phyloP scores from a whole-genome alignment of 208 protist species.

The Balamuthia mandrillaris region DNA sequence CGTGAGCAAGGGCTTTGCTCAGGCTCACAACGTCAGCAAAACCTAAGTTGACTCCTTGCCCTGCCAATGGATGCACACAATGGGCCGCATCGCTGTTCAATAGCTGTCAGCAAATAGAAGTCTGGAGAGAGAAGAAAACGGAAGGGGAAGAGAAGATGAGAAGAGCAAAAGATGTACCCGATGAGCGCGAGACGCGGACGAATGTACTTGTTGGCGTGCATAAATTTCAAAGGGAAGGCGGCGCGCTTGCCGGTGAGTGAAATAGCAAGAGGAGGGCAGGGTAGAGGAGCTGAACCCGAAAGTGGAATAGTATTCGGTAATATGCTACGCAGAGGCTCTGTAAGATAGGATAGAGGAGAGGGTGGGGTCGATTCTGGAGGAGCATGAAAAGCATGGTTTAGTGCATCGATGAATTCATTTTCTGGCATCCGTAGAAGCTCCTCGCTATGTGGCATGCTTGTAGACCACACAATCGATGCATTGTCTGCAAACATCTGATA shows the following conservation, averaged over 20 bases:
- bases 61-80: constrained; percentile 85
- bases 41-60: constrained; percentile 86
- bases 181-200: constrained; percentile 23
- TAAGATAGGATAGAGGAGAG: not conserved
- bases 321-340: no score
- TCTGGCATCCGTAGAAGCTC: not conserved
- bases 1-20: not conserved
- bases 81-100: constrained; percentile 80
- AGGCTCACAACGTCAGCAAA: constrained; percentile 72
- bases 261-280: not conserved
- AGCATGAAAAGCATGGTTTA: constrained; percentile 35
- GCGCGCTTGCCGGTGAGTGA: not conserved
- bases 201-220: constrained; percentile 39
- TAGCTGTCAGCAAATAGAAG: no score
- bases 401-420: constrained; percentile 17
- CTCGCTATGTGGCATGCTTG: constrained; percentile 14
- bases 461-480: constrained; percentile 47
- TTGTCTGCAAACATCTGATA: constrained; percentile 19
- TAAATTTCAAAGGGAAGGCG: constrained; percentile 4
- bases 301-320: no score
- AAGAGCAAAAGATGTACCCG: constrained; percentile 12
- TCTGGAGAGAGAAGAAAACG: no score
- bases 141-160: not conserved
- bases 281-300: not conserved
- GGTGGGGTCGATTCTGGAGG: not conserved